These are phyloP conservation scores for Tetrahymena thermophila DNA, from an alignment of 73 alveolate species.

Conservation along the genomic window DNA sequence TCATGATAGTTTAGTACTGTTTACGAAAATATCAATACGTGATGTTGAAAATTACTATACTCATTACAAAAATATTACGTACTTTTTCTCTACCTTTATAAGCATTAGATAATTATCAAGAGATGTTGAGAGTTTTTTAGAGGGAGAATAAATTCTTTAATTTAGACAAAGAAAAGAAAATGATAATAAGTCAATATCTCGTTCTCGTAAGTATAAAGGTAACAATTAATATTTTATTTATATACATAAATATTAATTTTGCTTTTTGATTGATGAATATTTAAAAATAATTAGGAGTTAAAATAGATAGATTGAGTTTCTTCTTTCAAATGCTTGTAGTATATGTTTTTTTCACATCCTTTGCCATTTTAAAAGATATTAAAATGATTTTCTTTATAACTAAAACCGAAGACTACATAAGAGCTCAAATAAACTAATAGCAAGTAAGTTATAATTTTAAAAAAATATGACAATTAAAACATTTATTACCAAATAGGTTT, in stretches of 20 bases:
- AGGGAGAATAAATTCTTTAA: background rate
- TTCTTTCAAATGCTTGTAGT: conserved; percentile 9
- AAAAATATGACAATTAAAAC: background rate
- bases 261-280: background rate
- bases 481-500: background rate
- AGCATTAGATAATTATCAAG: background rate
- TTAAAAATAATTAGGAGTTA: background rate
- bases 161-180: conserved; percentile 16
- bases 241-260: background rate
- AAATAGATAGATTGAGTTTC: conserved; percentile 17
- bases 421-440: background rate
- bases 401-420: background rate
- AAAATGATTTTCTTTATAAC: background rate
- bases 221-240: background rate
- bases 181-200: conserved; percentile 8
- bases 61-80: conserved; percentile 24
- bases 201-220: conserved; percentile 33
- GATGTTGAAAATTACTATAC: conserved; percentile 37
- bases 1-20: conserved; percentile 15
- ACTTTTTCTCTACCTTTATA: conserved; percentile 7
- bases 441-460: background rate
- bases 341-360: conserved; percentile 10
- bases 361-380: conserved; percentile 6
- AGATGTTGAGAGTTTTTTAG: conserved; percentile 14
- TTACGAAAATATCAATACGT: conserved; percentile 18